Evolutionary conservation across 768 basidiomycete genomes (phyloP).

Genomic region (Guyanaporus albipodus): DNA sequence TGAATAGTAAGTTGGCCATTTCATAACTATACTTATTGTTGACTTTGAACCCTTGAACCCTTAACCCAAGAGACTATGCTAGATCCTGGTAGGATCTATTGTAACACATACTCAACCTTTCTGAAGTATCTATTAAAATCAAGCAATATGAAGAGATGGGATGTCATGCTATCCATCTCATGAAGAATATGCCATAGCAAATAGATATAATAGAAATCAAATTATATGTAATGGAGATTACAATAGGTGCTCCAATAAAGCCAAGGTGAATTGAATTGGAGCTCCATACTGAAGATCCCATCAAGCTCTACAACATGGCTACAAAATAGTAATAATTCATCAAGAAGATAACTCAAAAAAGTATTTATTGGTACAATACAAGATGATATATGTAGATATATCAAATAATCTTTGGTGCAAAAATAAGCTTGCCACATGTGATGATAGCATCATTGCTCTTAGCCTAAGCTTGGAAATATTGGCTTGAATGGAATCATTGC

Average conservation of each 20-base stretch:
- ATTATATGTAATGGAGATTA: constrained; percentile 85
- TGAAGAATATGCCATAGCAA: constrained; percentile 59
- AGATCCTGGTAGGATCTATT: no score
- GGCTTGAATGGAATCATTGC: constrained; percentile 40
- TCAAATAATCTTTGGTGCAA: constrained; percentile 62
- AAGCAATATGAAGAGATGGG: constrained; percentile 67
- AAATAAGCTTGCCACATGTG: background rate
- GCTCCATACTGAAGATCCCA: constrained; percentile 80
- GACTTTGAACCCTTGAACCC: no score
- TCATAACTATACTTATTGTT: no score
- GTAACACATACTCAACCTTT: constrained; percentile 72
- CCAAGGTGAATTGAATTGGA: constrained; percentile 78
- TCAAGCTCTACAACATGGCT: constrained; percentile 31
- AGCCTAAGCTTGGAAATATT: constrained; percentile 76
- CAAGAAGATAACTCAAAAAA: constrained; percentile 77
- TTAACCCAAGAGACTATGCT: no score
- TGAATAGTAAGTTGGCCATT: no score
- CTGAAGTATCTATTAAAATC: constrained; percentile 60
- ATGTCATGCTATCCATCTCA: constrained; percentile 78
- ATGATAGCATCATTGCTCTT: constrained; percentile 36
- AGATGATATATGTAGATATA: constrained; percentile 79
- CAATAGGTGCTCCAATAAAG: constrained; percentile 89
- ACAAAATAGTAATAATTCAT: constrained; percentile 32
- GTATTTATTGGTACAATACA: constrained; percentile 85
- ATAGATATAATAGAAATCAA: constrained; percentile 62